These are phyloP conservation scores for Sistotremastrum niveocremeum DNA, from an alignment of 768 basidiomycete species.

Conservation along the genomic window DNA sequence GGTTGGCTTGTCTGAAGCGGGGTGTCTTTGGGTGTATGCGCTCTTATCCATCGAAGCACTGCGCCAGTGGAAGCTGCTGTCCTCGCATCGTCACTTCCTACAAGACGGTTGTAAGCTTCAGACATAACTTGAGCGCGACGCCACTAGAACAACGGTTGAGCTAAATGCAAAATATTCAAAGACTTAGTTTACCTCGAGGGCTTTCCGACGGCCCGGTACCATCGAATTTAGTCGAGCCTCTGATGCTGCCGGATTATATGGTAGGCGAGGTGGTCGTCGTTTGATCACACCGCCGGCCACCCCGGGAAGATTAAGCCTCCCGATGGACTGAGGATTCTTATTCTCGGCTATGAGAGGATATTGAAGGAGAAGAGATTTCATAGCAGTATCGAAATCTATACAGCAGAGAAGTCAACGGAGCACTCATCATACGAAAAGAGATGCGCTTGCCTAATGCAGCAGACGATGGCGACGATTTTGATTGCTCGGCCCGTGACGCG, in stretches of 20 bases:
- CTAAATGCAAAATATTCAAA: background rate
- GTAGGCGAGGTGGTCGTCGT: constrained; percentile 15
- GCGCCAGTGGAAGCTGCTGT: constrained; percentile 25
- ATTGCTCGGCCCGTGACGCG: background rate
- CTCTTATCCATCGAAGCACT: constrained; percentile 27
- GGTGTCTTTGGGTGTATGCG: no score
- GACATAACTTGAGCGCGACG: constrained; percentile 19
- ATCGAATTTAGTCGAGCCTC: constrained; percentile 23
- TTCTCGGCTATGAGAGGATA: constrained; percentile 26
- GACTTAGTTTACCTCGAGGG: constrained; percentile 26
- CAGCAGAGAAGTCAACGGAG: background rate
- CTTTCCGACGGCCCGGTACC: constrained; percentile 31
- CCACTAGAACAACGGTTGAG: constrained; percentile 22
- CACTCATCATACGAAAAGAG: constrained; percentile 1
- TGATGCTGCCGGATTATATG: constrained; percentile 26
- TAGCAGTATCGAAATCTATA: constrained; percentile 20
- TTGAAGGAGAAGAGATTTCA: constrained; percentile 24
- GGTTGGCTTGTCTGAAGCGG: no score
- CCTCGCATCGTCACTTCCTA: background rate
- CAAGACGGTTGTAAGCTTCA: no score
- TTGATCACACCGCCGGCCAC: constrained; percentile 22
- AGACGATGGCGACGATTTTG: background rate
- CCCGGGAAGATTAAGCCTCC: background rate
- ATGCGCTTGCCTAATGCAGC: background rate
- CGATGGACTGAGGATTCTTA: constrained; percentile 20